Evolutionary conservation across 2,329 filamentous ascomycete genomes (phyloP).

Genomic region (Colletotrichum plurivorum): DNA sequence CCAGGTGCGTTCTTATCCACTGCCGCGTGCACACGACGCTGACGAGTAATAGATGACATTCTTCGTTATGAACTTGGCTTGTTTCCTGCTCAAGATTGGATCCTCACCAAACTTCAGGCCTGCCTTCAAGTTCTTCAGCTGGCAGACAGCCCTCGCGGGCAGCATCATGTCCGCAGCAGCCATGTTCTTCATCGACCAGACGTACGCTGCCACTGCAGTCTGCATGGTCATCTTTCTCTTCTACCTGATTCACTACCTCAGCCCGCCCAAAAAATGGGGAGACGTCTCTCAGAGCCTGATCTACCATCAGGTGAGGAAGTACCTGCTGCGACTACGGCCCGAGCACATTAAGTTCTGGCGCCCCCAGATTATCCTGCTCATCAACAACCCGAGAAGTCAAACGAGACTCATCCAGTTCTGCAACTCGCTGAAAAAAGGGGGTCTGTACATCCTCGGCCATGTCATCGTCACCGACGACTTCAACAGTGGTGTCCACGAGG

Average conservation of each 20-base stretch:
- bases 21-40: background rate
- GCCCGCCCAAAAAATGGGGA: conserved; percentile 89
- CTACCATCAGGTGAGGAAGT: conserved; percentile 88
- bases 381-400: conserved; percentile 86
- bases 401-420: conserved; percentile 91
- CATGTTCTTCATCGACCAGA: conserved; percentile 92
- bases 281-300: conserved; percentile 92
- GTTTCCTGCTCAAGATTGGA: conserved; percentile 87
- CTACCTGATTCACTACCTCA: conserved; percentile 86
- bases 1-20: conserved; percentile 63
- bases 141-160: conserved; percentile 83
- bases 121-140: conserved; percentile 90
- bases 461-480: conserved; percentile 91
- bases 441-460: conserved; percentile 87
- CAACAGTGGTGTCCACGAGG: conserved; percentile 82
- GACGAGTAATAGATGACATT: conserved; percentile 80
- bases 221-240: conserved; percentile 83
- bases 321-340: conserved; percentile 83
- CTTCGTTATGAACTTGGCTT: conserved; percentile 88
- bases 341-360: conserved; percentile 97
- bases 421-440: conserved; percentile 91
- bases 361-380: conserved; percentile 86
- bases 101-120: conserved; percentile 92
- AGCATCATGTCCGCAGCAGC: conserved; percentile 82
- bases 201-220: conserved; percentile 83